Percentiles rank a stretch among this genome's conserved stretches.
Conservation (phyloP, 2,329 filamentous ascomycete genomes). For the Cephalotrichum gorgonifer region DNA sequence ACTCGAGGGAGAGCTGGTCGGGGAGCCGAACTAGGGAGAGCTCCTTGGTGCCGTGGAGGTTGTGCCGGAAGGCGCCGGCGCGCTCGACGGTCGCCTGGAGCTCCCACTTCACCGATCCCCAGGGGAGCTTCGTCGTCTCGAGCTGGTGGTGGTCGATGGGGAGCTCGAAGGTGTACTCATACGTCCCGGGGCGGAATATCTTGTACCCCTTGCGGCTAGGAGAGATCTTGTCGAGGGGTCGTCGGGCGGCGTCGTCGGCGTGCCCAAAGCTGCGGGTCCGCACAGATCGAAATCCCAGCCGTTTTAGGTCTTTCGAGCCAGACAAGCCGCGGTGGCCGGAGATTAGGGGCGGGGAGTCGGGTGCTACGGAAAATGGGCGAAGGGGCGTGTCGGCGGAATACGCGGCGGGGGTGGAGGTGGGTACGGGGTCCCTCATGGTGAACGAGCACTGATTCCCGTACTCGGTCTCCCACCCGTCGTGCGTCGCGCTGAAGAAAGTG, state of each 20-base stretch:
- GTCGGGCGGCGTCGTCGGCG: conserved; percentile 54
- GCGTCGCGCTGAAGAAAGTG: conserved; percentile 81
- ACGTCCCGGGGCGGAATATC: conserved; percentile 65
- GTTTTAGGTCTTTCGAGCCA: conserved; percentile 44
- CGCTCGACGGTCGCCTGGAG: conserved; percentile 77
- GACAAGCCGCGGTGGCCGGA: conserved; percentile 15
- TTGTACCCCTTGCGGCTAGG: conserved; percentile 68
- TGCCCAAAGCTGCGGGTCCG: conserved; percentile 81
- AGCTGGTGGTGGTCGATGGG: conserved; percentile 81
- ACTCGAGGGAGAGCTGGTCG: conserved; percentile 78
- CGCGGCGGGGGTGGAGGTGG: conserved; percentile 19
- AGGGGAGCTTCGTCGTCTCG: conserved; percentile 79
- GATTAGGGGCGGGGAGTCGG: conserved; percentile 9
- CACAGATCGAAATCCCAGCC: conserved; percentile 68
- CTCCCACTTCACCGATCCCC: conserved; percentile 81
- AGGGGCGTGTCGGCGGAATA: conserved; percentile 20
- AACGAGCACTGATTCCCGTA: conserved; percentile 56
- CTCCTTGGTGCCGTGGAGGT: conserved; percentile 72
- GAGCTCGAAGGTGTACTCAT: conserved; percentile 69
- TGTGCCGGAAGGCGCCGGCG: conserved; percentile 81
- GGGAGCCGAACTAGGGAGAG: conserved; percentile 77
- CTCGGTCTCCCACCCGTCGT: conserved; percentile 48
- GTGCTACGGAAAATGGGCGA: conserved; percentile 8
- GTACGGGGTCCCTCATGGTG: conserved; percentile 28
- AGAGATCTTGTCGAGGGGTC: conserved; percentile 32